Evolutionary conservation across 2,329 filamentous ascomycete genomes (phyloP).

Genomic region (Venturia aucupariae): DNA sequence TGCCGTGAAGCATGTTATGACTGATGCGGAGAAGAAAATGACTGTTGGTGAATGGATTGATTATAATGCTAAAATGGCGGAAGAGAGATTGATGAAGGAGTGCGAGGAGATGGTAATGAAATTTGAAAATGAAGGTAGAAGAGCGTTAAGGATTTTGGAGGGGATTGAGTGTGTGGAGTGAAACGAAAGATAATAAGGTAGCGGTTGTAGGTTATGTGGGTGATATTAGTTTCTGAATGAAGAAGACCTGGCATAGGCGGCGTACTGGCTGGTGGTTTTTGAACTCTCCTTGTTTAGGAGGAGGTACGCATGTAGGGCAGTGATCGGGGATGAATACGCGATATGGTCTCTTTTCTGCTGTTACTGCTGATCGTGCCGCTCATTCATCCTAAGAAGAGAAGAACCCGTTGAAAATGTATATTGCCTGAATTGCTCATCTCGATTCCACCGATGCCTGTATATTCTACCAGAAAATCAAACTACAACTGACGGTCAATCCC

Average conservation of each 20-base stretch:
- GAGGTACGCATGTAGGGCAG: not conserved
- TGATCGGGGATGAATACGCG: not conserved
- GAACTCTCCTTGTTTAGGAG: not conserved
- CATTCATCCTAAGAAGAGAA: too few relatives aligned
- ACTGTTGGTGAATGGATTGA: slow-evolving; percentile 89
- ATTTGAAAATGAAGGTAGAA: slow-evolving; percentile 75
- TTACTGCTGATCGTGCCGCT: too few relatives aligned
- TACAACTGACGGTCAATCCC: too few relatives aligned
- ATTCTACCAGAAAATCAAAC: too few relatives aligned
- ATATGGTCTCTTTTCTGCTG: too few relatives aligned
- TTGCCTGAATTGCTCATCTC: too few relatives aligned
- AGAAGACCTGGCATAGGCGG: not conserved
- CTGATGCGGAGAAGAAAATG: slow-evolving; percentile 75
- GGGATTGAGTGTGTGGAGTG: slow-evolving; percentile 44
- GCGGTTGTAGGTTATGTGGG: not conserved
- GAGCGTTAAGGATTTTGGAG: slow-evolving; percentile 69
- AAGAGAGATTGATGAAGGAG: slow-evolving; percentile 67
- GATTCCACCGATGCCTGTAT: too few relatives aligned
- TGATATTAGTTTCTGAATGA: not conserved
- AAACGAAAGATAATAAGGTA: not conserved
- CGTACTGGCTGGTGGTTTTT: not conserved
- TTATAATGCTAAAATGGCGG: slow-evolving; percentile 69
- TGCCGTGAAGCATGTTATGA: slow-evolving; percentile 50
- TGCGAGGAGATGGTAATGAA: slow-evolving; percentile 73
- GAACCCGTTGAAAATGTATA: too few relatives aligned